Conservation (phyloP, 179 eudicot species). For the Patellifolia procumbens region DNA sequence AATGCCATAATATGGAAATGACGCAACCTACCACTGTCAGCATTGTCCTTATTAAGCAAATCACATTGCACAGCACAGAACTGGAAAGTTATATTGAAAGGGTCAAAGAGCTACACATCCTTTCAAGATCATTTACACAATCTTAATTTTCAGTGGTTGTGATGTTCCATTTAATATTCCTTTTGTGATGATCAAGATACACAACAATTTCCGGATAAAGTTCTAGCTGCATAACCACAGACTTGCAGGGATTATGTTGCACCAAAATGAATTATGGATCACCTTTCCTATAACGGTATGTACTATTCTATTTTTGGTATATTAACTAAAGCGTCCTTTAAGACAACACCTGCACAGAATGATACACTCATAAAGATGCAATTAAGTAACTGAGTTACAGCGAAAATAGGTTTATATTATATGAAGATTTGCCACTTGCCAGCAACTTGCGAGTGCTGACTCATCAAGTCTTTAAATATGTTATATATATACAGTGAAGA, state of each 20-base stretch:
- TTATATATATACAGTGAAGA: constrained; percentile 11
- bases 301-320: constrained; percentile 15
- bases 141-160: neutral
- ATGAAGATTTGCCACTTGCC: constrained; percentile 19
- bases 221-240: neutral
- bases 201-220: neutral
- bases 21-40: constrained; percentile 5
- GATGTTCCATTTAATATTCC: too few species aligned
- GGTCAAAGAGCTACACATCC: neutral
- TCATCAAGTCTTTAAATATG: constrained; percentile 23
- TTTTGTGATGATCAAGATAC: neutral
- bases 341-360: constrained; percentile 9
- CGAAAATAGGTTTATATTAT: constrained; percentile 9
- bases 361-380: constrained; percentile 14
- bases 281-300: constrained; percentile 4
- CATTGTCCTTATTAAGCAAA: constrained; percentile 22
- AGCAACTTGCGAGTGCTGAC: constrained; percentile 25
- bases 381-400: neutral
- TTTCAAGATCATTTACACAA: neutral
- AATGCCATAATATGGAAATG: constrained; percentile 10
- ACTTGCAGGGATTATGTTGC: neutral
- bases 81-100: neutral
- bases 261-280: constrained; percentile 11
- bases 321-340: neutral
- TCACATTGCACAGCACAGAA: neutral